Evolutionary conservation across 2,329 filamentous ascomycete genomes (phyloP).

Genomic region (Xylariales sp.): DNA sequence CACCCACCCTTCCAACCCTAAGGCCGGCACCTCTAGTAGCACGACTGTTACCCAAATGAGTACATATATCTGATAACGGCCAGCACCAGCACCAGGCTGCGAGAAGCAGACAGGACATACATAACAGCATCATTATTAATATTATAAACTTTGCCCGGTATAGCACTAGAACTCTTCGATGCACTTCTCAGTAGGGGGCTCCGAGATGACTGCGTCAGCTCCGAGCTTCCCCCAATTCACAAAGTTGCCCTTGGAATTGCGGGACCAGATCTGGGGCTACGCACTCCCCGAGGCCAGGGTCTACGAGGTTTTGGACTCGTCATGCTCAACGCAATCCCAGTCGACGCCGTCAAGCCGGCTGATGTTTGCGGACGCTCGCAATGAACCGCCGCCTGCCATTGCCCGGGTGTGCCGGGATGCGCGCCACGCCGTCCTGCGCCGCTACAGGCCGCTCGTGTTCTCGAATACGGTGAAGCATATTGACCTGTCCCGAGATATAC

Average conservation of each 20-base stretch:
- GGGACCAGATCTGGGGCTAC: constrained; percentile 41
- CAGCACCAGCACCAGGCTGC: too few relatives aligned
- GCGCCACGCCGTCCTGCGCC: constrained; percentile 34
- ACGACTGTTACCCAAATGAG: too few relatives aligned
- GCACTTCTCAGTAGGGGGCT: too few relatives aligned
- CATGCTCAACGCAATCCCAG: constrained; percentile 31
- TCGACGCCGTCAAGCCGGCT: constrained; percentile 35
- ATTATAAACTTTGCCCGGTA: too few relatives aligned
- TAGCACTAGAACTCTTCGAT: too few relatives aligned
- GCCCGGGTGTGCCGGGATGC: constrained; percentile 40
- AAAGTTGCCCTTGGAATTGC: constrained; percentile 38
- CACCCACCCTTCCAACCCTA: too few relatives aligned
- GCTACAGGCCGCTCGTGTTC: constrained; percentile 39
- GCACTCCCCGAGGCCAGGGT: constrained; percentile 39
- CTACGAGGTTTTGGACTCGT: constrained; percentile 42
- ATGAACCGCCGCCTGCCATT: constrained; percentile 38
- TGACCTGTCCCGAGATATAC: constrained; percentile 39
- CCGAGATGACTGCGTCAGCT: not conserved
- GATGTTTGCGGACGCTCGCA: constrained; percentile 41
- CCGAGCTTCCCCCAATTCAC: constrained; percentile 21
- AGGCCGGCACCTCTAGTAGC: too few relatives aligned
- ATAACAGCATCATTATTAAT: too few relatives aligned
- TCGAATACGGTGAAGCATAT: constrained; percentile 42
- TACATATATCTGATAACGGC: too few relatives aligned
- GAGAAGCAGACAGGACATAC: too few relatives aligned